Conservation (phyloP, 1,139 yeast genomes). For the Nakaseomyces delphensis region DNA sequence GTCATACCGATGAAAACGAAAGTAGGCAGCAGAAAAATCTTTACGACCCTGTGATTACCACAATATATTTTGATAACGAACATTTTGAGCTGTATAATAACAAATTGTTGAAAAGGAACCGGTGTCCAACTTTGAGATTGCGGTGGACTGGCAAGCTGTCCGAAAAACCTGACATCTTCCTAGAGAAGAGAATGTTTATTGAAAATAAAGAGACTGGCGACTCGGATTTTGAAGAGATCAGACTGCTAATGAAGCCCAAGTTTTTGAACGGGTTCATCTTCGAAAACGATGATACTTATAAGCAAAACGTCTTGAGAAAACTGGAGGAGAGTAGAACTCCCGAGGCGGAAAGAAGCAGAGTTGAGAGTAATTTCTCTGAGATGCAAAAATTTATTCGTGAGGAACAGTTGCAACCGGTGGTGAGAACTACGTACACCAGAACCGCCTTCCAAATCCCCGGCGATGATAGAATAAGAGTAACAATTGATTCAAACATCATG, state of each 20-base stretch:
- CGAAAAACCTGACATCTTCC: conserved; percentile 65
- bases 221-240: conserved; percentile 36
- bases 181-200: conserved; percentile 69
- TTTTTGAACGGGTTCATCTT: conserved; percentile 56
- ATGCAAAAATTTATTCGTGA: conserved; percentile 57
- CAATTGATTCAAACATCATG: conserved; percentile 79
- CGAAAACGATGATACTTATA: conserved; percentile 37
- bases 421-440: conserved; percentile 81
- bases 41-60: conserved; percentile 74
- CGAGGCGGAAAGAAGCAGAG: conserved; percentile 42
- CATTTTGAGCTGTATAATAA: conserved; percentile 79
- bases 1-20: conserved; percentile 32
- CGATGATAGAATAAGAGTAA: conserved; percentile 81
- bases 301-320: conserved; percentile 43
- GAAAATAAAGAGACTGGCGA: conserved; percentile 50
- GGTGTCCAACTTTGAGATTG: conserved; percentile 69
- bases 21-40: conserved; percentile 36
- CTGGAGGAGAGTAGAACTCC: conserved; percentile 50
- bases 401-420: conserved; percentile 67
- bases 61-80: conserved; percentile 79
- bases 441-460: conserved; percentile 98
- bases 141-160: conserved; percentile 84
- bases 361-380: conserved; percentile 46
- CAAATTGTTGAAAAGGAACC: conserved; percentile 62
- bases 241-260: conserved; percentile 70